Percentiles rank a stretch among this genome's conserved stretches.
Conservation (phyloP, 2,329 filamentous ascomycete species). For the Botryotinia globosa region DNA sequence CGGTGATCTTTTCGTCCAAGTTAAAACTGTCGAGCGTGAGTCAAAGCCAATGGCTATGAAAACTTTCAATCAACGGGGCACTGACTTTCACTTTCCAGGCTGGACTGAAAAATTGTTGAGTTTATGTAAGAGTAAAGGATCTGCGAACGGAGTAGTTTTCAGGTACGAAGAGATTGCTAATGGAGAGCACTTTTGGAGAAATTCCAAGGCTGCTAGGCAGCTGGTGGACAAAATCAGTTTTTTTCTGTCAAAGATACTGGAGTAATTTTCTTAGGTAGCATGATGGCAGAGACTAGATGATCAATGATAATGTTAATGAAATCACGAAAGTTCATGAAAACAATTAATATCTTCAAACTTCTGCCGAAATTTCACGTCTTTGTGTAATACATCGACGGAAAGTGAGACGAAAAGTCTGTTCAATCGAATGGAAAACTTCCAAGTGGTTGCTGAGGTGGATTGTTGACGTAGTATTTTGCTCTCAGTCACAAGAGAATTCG, state of each 20-base stretch:
- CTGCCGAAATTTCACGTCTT: background rate
- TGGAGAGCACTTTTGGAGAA: conserved; percentile 19
- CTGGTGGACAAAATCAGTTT: background rate
- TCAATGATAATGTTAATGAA: background rate
- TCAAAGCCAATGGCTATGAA: background rate
- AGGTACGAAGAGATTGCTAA: conserved; percentile 4
- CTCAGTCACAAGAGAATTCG: background rate
- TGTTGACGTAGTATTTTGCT: background rate
- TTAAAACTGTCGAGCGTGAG: conserved; percentile 53
- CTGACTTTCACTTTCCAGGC: conserved; percentile 2
- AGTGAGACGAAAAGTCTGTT: background rate
- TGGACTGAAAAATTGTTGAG: conserved; percentile 8
- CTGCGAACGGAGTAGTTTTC: background rate
- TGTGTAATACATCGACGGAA: background rate
- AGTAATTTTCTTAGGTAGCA: background rate
- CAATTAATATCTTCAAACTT: background rate
- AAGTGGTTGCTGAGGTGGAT: background rate
- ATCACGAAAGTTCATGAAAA: background rate
- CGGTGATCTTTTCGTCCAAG: conserved; percentile 69
- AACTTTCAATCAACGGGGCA: background rate
- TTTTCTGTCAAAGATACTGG: background rate
- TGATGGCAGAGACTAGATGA: background rate
- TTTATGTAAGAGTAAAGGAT: background rate
- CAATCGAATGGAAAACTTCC: background rate
- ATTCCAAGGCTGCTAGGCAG: background rate